Base-by-base conservation (phyloP, 108 stramenopile genomes). In the Schizochytrium sp. region DNA sequence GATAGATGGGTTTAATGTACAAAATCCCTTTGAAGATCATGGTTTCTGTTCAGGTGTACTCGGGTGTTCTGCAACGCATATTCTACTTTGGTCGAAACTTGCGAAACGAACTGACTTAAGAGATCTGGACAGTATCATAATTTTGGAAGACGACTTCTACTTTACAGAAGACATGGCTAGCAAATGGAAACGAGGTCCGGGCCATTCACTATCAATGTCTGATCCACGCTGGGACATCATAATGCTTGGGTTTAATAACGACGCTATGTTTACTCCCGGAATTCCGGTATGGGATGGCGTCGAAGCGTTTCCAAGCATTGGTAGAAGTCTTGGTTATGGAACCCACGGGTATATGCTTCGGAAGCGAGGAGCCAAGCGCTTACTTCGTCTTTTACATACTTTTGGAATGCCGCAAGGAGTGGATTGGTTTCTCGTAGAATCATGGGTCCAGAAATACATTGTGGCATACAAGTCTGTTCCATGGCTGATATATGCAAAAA, bases 401-500 rank as follows among this genome's bases (percentile, higher is more conserved):
- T 10, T 0, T 42, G 76, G 76, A 10, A 28, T 83, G 47, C 53
- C 76, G 5, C 47, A 55, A n/a, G 28, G 50, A 5, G 53, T 83
- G 38, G 76, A 83, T 53, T 83, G 76, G 76, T 50, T 83, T 28
- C 53, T 83, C 3, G 47, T 83, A 38, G 76, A 83, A 38, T 3
- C 76, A n/a, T 83, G 47, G 50, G 53, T 4, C 0, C 76, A 40
- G 0, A 10, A 8, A 5, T n/a, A 13, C 0, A 83, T 83, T 10
- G 50, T 83, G 12, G 76, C 76, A n/a, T 83, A 83, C 53, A 83
- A 83, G 53, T 46, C 76, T 10, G 76, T 55, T n/a, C 76, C 76
- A 5, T 53, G 53, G 50, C 5, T 83, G 28, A 42, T 83, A 1
- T 7, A 44, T 44, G 0, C 44, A 38, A 15, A 38, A 44, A 12